These are phyloP conservation scores for Xylaria curta DNA, from an alignment of 495 filamentous ascomycete genomes.

Conservation along the genomic window DNA sequence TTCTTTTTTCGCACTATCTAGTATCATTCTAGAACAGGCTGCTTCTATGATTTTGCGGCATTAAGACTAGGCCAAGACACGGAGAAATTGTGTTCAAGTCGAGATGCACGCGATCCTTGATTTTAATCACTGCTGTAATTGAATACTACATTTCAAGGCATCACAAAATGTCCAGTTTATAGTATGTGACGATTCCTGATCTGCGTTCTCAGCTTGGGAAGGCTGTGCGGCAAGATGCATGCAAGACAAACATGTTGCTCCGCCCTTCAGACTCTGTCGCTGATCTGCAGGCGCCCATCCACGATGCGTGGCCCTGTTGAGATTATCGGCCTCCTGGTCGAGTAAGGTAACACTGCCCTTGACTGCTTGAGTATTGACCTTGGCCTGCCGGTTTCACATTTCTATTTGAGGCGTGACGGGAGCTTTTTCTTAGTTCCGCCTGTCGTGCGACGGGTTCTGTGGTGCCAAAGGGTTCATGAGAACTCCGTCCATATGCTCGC, in stretches of 20 bases:
- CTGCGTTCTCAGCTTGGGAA: not conserved
- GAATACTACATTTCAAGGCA: not conserved
- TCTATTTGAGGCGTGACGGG: conserved; percentile 9
- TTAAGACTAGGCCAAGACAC: not conserved
- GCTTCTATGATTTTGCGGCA: not conserved
- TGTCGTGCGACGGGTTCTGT: conserved; percentile 17
- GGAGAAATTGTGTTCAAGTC: no score
- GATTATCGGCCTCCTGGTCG: not conserved
- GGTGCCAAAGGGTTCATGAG: not conserved
- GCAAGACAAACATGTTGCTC: conserved; percentile 5
- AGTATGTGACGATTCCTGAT: not conserved
- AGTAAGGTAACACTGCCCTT: conserved; percentile 13
- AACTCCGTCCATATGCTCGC: conserved; percentile 5
- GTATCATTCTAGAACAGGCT: not conserved
- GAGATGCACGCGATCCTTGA: not conserved
- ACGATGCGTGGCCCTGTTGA: not conserved
- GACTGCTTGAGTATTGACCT: conserved; percentile 4
- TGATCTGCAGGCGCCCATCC: not conserved
- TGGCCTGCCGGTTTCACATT: not conserved
- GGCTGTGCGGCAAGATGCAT: conserved; percentile 16
- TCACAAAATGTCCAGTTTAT: conserved; percentile 6
- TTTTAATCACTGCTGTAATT: not conserved
- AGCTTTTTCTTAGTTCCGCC: conserved; percentile 10
- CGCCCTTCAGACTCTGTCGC: conserved; percentile 6
- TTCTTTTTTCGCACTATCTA: not conserved